A percentile compares a stretch with the other conserved stretches of the same genome.
phyloP scores from a whole-genome alignment of 2,329 filamentous ascomycete species.

The Pyricularia pennisetigena region DNA sequence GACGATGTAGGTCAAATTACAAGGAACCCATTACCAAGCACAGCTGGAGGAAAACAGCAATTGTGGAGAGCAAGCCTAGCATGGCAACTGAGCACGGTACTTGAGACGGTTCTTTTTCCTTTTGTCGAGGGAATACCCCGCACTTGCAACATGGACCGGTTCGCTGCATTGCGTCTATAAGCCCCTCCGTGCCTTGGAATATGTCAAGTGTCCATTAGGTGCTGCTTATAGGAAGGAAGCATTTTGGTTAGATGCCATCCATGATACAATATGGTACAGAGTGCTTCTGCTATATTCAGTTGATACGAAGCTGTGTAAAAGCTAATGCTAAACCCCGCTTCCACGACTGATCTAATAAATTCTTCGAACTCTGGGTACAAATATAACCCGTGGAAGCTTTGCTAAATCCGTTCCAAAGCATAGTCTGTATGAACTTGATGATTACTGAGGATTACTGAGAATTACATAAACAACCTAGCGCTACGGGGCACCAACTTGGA shows the following conservation, averaged over 20 bases:
- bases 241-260: not conserved
- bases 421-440: not conserved
- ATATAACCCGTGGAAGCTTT: not conserved
- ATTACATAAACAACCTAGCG: slow-evolving; percentile 5
- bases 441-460: slow-evolving; percentile 4
- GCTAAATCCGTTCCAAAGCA: too few relatives aligned
- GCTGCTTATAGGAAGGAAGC: too few relatives aligned
- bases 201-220: not conserved
- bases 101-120: too few relatives aligned
- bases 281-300: not conserved
- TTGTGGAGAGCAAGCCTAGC: too few relatives aligned
- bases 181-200: not conserved
- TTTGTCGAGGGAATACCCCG: not conserved
- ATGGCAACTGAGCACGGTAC: too few relatives aligned
- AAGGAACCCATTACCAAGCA: too few relatives aligned
- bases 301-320: not conserved
- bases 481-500: not conserved
- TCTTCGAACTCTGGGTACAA: not conserved
- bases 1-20: too few relatives aligned
- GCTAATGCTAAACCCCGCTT: not conserved
- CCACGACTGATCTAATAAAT: not conserved
- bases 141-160: not conserved
- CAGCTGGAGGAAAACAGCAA: too few relatives aligned
- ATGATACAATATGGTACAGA: not conserved
- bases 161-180: not conserved